These are phyloP conservation scores for Antitrichia curtipendula DNA, from an alignment of 225 moss, liverwort and hornwort species.

Conservation along the genomic window DNA sequence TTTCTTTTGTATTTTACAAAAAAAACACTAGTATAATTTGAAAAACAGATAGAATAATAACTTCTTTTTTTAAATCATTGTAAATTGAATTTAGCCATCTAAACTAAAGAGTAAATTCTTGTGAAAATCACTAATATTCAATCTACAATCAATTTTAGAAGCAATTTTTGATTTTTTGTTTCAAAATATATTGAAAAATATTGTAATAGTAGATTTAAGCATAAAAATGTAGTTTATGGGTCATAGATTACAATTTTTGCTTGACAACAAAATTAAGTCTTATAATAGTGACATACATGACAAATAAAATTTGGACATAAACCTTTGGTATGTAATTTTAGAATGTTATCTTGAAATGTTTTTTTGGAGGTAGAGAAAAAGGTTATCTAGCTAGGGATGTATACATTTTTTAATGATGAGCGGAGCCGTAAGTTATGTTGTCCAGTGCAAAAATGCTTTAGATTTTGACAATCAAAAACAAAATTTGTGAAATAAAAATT, in stretches of 20 bases:
- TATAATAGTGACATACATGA: neutral
- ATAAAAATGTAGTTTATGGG: neutral
- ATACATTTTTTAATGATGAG: neutral
- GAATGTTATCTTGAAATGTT: neutral
- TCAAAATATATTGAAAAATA: neutral
- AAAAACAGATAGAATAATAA: neutral
- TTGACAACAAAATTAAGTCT: neutral
- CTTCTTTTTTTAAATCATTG: neutral
- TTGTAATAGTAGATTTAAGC: fast-evolving
- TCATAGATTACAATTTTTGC: neutral
- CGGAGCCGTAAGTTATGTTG: fast-evolving
- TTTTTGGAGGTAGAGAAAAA: neutral
- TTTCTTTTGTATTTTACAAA: too few species aligned
- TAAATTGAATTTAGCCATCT: neutral
- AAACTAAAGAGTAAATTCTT: neutral
- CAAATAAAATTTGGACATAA: neutral
- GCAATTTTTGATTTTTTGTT: neutral
- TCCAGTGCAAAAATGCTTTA: neutral
- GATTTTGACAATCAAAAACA: neutral
- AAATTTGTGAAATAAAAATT: neutral
- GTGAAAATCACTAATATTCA: neutral
- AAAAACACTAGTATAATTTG: too few species aligned
- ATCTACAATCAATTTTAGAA: too few species aligned
- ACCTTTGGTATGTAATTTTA: neutral
- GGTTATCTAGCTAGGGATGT: neutral